Base-by-base conservation (phyloP, 306 rosid genomes). In the Corylus avellana region DNA sequence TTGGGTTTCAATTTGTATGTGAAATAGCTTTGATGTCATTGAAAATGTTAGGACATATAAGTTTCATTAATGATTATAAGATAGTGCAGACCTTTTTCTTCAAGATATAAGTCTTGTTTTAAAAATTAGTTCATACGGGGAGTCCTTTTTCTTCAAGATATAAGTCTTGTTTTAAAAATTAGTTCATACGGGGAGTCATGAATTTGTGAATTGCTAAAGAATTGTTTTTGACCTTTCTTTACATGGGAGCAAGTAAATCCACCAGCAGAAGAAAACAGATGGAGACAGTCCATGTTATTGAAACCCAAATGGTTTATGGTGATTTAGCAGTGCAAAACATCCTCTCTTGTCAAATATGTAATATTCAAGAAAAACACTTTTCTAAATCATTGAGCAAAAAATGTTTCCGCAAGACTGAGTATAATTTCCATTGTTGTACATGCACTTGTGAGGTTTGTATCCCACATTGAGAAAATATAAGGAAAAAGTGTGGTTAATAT, bases 151-250 rank as follows among this genome's bases (percentile, higher is more conserved):
- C 20, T 67, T 76, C 22, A 39, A 61, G 27, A 35, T 25, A 16
- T 12, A 44, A 53, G 56, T 71, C 44, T 69, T 27, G 10, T 1
- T 46, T 73, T 37, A 58, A 64, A 67, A n/a, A 27, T 63, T 11
- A 5, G 25, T 63, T 54, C 59, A 27, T 7, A 39, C 70, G 16
- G 48, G 66, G 5, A 35, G 4, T 29, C 69, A 29, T 29, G 69
- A 32, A 35, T 14, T 64, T 64, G 46, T 16, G 20, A 17, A 64
- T 47, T 56, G 53, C 54, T 32, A 44, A 74, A 74, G 72, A 69
- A 46, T 66, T 79, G 47, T 69, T 73, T 56, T 76, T 69, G 64
- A 72, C 62, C 55, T 64, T 13, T 16, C 25, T 67, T 67, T 67
- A 42, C 25, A 4, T 5, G 7, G 18, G 72, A 68, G 29, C 37